A percentile compares a stretch with the other conserved stretches of the same genome.
These are phyloP conservation scores for Magnaporthiopsis rhizophila DNA, from an alignment of 2,329 filamentous ascomycete genomes.

Conservation along the genomic window DNA sequence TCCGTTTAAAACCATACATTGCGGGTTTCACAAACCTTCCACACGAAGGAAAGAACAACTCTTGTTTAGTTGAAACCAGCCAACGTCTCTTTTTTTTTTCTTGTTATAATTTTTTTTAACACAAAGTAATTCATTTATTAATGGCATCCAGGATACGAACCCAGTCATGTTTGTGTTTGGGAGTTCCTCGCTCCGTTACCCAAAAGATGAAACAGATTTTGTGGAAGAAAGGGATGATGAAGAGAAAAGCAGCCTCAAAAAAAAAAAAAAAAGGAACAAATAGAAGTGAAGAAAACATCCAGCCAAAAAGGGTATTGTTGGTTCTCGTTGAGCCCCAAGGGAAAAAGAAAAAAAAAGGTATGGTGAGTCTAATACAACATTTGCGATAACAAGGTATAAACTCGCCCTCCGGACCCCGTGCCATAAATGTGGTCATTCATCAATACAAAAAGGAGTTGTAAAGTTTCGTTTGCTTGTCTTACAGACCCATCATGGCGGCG, in stretches of 20 bases:
- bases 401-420: background rate
- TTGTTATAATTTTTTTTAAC: background rate
- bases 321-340: slow-evolving; percentile 17
- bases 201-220: slow-evolving; percentile 9
- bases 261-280: too few relatives aligned
- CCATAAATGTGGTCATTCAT: slow-evolving; percentile 5
- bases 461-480: slow-evolving; percentile 2
- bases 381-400: slow-evolving; percentile 7
- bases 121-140: slow-evolving; percentile 23
- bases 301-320: slow-evolving; percentile 10
- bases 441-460: slow-evolving; percentile 2
- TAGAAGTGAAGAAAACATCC: slow-evolving; percentile 6
- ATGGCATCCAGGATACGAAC: slow-evolving; percentile 39
- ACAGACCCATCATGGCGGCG: slow-evolving; percentile 16
- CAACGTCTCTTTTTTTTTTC: slow-evolving; percentile 8
- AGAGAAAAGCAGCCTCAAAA: slow-evolving; percentile 8
- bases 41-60: background rate
- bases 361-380: slow-evolving; percentile 7
- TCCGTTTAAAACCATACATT: background rate
- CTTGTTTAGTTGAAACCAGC: background rate
- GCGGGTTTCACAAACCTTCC: background rate
- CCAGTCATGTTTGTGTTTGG: slow-evolving; percentile 35
- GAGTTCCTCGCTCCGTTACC: slow-evolving; percentile 21
- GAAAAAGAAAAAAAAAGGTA: slow-evolving; percentile 9
- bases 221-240: slow-evolving; percentile 8